Base-by-base conservation (phyloP, 352 stramenopile genomes). In the Pythium pyrilobum region DNA sequence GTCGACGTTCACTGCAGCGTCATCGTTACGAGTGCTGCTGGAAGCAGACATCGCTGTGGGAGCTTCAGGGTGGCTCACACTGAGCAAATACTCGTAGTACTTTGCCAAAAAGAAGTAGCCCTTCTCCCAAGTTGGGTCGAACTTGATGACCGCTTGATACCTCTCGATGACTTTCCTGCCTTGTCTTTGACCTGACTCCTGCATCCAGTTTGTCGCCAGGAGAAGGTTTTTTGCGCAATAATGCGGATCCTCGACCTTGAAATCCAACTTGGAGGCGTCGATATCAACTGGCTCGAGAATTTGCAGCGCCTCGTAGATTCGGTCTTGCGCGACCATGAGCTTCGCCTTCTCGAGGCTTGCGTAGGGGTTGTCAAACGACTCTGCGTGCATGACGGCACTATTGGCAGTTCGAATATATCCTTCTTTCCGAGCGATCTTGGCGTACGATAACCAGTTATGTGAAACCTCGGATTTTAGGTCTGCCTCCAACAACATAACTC, bases 201-300 rank as follows among this genome's bases (percentile, higher is more conserved):
- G 91, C 76, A 98, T 97, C 94, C 95, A 99, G 48, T 98, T 95
- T 1, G 96, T 99, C 10, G 93, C 82, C 33, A 97, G 74, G 6
- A 99, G 74, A 20, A 98, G 65, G 27, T 84, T 91, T 27, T 95
- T 95, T 29, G 89, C 89, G 62, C 71, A 81, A 31, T 83, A 82
- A 33, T 84, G 77, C 23, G 67, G 66, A 29, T 95, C 80, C 39
- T 89, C 80, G 2, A 89, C 75, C 23, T 87, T 69, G 60, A 78
- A 89, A 24, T 89, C 78, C 23, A 95, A 52, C 34, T 76, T 87
- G 12, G 77, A 72, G 8, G 77, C 68, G 39, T 93, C 82, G 24
- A 95, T 85, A 50, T 84, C 72, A 34, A 92, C 72, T 0, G 85
- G 85, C 27, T 95, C 85, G 7, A 95, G 62, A 46, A 91, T 72